Conservation (phyloP, 371 early-diverging fungal genomes). For the Batrachochytrium dendrobatidis region DNA sequence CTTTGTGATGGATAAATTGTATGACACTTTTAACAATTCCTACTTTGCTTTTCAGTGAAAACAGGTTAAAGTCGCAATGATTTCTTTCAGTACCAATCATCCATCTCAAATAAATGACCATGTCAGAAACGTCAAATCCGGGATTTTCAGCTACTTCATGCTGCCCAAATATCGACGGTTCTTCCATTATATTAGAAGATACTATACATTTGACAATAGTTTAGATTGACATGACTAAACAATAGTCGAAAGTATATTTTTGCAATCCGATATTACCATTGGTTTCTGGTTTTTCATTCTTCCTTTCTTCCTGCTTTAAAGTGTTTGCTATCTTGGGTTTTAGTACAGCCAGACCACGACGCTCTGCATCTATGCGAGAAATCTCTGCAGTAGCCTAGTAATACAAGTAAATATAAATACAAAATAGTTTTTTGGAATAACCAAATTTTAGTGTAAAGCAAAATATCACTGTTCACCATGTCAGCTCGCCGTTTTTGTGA, state of each 20-base stretch:
- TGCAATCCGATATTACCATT: not conserved
- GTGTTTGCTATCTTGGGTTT: not conserved
- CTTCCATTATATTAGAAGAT: not conserved
- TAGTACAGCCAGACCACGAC: conserved; percentile 15
- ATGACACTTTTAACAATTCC: not conserved
- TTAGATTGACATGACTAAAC: not conserved
- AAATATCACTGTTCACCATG: not conserved
- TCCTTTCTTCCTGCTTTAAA: too few species aligned
- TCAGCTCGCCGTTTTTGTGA: conserved; percentile 5
- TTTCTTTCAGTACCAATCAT: conserved; percentile 14
- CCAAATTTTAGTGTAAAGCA: not conserved
- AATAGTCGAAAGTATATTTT: too few species aligned
- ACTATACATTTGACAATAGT: not conserved
- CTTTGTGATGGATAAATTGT: not conserved
- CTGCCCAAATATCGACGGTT: conserved; percentile 6
- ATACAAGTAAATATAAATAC: not conserved
- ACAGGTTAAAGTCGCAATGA: conserved; percentile 23
- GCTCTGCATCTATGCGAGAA: conserved; percentile 28
- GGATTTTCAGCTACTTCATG: conserved; percentile 14
- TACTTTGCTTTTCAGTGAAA: conserved; percentile 25
- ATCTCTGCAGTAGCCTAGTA: conserved; percentile 18
- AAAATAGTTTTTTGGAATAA: not conserved
- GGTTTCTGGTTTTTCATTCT: not conserved
- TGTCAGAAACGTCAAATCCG: conserved; percentile 30
- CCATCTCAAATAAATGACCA: conserved; percentile 31